Conservation (phyloP, 768 basidiomycete genomes). For the Mycena floridula region DNA sequence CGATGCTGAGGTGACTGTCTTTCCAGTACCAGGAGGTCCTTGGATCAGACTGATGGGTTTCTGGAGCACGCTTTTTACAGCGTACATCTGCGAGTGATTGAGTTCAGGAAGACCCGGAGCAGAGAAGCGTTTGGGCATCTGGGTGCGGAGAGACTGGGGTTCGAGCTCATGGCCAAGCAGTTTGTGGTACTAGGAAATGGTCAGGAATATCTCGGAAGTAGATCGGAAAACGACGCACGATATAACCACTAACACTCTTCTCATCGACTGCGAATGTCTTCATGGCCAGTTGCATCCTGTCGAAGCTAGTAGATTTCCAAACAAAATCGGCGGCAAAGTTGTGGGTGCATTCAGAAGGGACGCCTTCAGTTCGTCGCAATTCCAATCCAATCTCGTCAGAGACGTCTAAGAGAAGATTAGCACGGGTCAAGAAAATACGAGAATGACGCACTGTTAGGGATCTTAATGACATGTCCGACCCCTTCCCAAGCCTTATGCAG, state of each 20-base stretch:
- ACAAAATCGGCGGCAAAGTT: slow-evolving; percentile 98
- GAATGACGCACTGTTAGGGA: slow-evolving; percentile 82
- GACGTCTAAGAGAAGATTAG: slow-evolving; percentile 56
- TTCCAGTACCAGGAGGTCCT: slow-evolving; percentile 97
- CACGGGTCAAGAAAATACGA: not conserved
- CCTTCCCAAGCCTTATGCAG: slow-evolving; percentile 95
- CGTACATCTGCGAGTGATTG: slow-evolving; percentile 99
- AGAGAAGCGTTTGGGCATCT: slow-evolving; percentile 97
- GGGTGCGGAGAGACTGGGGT: slow-evolving; percentile 82
- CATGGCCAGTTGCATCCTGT: slow-evolving; percentile 99
- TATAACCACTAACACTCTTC: slow-evolving; percentile 98
- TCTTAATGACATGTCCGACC: slow-evolving; percentile 97
- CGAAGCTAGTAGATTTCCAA: slow-evolving; percentile 99
- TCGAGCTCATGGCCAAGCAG: slow-evolving; percentile 96
- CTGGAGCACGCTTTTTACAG: slow-evolving; percentile 97
- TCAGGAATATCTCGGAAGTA: not conserved
- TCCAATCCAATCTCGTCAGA: slow-evolving; percentile 98
- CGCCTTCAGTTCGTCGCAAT: slow-evolving; percentile 83
- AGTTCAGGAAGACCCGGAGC: slow-evolving; percentile 96
- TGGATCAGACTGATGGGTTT: slow-evolving; percentile 98
- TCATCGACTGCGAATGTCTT: slow-evolving; percentile 99
- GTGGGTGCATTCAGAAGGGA: slow-evolving; percentile 90
- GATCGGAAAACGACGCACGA: slow-evolving; percentile 47
- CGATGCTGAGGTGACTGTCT: slow-evolving; percentile 98
- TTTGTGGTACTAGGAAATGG: slow-evolving; percentile 78